Percentiles rank a stretch among this genome's conserved stretches.
phyloP scores from a whole-genome alignment of 2,329 filamentous ascomycete species.

The Talaromyces sp. region DNA sequence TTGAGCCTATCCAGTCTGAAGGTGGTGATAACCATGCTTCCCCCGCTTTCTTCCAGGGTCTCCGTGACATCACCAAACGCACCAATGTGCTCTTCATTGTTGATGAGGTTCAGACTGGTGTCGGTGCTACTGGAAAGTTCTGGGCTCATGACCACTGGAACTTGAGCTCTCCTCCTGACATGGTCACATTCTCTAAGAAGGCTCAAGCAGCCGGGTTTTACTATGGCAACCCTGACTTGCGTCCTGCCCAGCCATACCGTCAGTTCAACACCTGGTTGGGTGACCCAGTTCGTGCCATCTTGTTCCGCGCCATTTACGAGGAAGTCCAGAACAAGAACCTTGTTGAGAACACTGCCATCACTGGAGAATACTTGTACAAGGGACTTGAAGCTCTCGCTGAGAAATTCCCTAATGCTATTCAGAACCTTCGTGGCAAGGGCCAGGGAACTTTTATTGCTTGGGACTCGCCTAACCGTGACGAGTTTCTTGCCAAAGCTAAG shows the following conservation, averaged over 20 bases:
- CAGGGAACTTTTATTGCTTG: conserved; percentile 92
- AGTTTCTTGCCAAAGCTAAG: conserved; percentile 77
- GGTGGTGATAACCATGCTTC: conserved; percentile 93
- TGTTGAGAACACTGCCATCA: conserved; percentile 72
- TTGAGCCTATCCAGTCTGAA: conserved; percentile 92
- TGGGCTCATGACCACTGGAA: conserved; percentile 97
- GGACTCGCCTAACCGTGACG: conserved; percentile 76
- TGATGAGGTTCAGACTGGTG: conserved; percentile 90
- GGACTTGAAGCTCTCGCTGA: conserved; percentile 65
- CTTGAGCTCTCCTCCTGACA: conserved; percentile 74
- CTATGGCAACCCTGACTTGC: conserved; percentile 73
- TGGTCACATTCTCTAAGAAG: conserved; percentile 95
- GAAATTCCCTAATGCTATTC: conserved; percentile 72
- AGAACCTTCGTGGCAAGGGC: conserved; percentile 81
- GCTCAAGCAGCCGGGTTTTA: conserved; percentile 92
- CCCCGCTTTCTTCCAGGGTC: conserved; percentile 78
- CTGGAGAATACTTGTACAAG: conserved; percentile 73
- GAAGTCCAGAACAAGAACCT: conserved; percentile 74
- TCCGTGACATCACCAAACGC: conserved; percentile 70
- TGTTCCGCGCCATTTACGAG: conserved; percentile 81
- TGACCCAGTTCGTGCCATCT: conserved; percentile 76
- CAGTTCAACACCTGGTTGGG: conserved; percentile 99
- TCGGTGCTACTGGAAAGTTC: conserved; percentile 90
- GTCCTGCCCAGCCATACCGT: conserved; percentile 89
- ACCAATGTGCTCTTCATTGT: conserved; percentile 76